phyloP scores from a whole-genome alignment of 2,329 filamentous ascomycete species.

The Epichloe baconii region DNA sequence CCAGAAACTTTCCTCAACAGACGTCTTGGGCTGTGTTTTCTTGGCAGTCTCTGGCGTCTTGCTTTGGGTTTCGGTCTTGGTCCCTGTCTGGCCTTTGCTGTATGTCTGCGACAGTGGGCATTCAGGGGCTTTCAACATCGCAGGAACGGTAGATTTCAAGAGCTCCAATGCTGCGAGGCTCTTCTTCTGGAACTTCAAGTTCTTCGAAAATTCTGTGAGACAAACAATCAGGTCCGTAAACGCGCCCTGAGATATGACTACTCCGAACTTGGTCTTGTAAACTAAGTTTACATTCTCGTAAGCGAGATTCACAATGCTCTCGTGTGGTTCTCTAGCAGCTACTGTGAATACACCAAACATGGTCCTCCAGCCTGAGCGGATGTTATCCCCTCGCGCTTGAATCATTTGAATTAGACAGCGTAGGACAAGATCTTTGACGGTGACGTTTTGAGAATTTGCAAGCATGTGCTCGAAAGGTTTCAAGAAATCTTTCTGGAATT shows the following conservation, averaged over 20 bases:
- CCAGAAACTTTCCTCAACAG: constrained; percentile 95
- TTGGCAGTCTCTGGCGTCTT: constrained; percentile 31
- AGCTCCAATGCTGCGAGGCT: constrained; percentile 91
- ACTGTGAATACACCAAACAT: constrained; percentile 99
- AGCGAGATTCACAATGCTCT: constrained; percentile 89
- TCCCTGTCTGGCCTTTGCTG: constrained; percentile 16
- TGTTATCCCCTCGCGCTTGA: constrained; percentile 89
- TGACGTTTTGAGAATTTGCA: constrained; percentile 77
- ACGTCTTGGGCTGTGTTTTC: constrained; percentile 59
- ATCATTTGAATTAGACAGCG: constrained; percentile 98
- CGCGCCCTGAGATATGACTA: constrained; percentile 90
- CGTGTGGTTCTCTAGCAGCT: constrained; percentile 82
- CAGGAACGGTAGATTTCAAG: constrained; percentile 82
- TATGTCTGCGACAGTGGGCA: constrained; percentile 69
- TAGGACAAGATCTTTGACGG: constrained; percentile 95
- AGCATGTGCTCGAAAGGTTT: constrained; percentile 98
- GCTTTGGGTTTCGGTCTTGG: constrained; percentile 29
- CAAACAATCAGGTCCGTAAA: constrained; percentile 96
- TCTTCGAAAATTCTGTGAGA: constrained; percentile 96
- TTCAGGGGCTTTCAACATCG: constrained; percentile 91
- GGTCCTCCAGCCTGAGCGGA: constrained; percentile 93
- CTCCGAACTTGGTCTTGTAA: constrained; percentile 88
- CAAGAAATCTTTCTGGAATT: constrained; percentile 98
- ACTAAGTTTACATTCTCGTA: constrained; percentile 95
- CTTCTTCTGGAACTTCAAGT: constrained; percentile 97